phyloP scores from a whole-genome alignment of 179 eudicot genomes.

The Silene vulgaris region DNA sequence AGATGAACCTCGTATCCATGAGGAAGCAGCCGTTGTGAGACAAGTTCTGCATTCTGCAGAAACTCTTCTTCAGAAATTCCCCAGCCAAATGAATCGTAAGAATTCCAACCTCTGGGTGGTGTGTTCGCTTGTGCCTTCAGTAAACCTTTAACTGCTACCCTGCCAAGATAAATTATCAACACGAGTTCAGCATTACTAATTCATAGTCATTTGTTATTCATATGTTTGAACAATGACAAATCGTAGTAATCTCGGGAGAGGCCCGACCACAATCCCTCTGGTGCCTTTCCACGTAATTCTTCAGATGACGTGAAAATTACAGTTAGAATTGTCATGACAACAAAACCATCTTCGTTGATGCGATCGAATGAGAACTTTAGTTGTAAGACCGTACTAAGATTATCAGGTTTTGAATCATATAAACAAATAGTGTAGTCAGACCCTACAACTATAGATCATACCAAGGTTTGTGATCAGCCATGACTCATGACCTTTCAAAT shows the following conservation, averaged over 20 bases:
- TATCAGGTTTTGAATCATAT: neutral
- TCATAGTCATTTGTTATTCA: too few relatives aligned
- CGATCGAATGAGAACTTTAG: neutral
- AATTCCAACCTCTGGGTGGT: slow-evolving; percentile 97
- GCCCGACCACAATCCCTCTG: too few relatives aligned
- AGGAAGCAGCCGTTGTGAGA: slow-evolving; percentile 47
- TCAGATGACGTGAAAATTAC: neutral
- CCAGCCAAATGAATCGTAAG: slow-evolving; percentile 90
- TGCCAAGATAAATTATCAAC: slow-evolving; percentile 13
- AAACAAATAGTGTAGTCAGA: too few relatives aligned
- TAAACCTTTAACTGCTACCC: slow-evolving; percentile 20
- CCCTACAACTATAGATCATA: too few relatives aligned
- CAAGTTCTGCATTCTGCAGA: slow-evolving; percentile 69
- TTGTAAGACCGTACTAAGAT: neutral
- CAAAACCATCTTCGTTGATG: neutral
- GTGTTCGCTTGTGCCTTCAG: slow-evolving; percentile 34
- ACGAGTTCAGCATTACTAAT: neutral
- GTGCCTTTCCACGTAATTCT: too few relatives aligned
- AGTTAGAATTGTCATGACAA: neutral
- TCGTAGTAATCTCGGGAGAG: too few relatives aligned
- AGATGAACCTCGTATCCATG: slow-evolving; percentile 73
- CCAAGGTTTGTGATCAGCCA: too few relatives aligned
- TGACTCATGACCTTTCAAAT: neutral
- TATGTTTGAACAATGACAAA: too few relatives aligned
- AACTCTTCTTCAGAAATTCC: slow-evolving; percentile 70